phyloP scores from a whole-genome alignment of 805 yeast genomes.

The Kodamaea nitidulidarum region DNA sequence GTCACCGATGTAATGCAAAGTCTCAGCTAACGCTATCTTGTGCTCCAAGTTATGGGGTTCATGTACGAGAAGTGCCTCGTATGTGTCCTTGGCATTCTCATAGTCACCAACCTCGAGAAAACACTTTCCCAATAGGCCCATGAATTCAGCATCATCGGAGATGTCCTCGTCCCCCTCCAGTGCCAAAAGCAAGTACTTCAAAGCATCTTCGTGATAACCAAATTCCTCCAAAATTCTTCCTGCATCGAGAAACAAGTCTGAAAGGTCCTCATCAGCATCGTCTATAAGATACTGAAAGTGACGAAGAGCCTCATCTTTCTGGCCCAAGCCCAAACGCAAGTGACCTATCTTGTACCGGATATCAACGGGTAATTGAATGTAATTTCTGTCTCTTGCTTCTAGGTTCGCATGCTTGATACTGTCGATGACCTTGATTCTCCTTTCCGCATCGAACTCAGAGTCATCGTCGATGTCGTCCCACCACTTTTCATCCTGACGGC shows the following conservation, averaged over 20 bases:
- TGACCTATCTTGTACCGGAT: constrained; percentile 78
- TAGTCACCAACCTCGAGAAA: constrained; percentile 68
- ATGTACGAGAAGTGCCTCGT: constrained; percentile 46
- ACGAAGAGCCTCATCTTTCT: constrained; percentile 62
- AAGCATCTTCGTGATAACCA: constrained; percentile 72
- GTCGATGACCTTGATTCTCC: constrained; percentile 43
- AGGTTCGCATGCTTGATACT: constrained; percentile 20
- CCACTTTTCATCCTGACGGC: constrained; percentile 57
- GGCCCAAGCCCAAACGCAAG: constrained; percentile 61
- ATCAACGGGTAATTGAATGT: constrained; percentile 70
- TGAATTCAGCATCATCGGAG: constrained; percentile 45
- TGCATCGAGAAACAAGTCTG: constrained; percentile 73
- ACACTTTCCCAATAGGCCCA: constrained; percentile 69
- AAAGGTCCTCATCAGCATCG: constrained; percentile 55
- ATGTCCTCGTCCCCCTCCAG: constrained; percentile 48
- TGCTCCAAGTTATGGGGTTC: constrained; percentile 68
- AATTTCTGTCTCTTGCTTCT: constrained; percentile 13
- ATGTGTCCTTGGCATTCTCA: constrained; percentile 58
- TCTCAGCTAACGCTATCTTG: constrained; percentile 76
- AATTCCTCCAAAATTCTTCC: constrained; percentile 69
- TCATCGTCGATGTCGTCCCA: constrained; percentile 70
- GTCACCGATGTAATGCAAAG: constrained; percentile 63
- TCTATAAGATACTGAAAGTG: constrained; percentile 63
- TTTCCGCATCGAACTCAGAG: constrained; percentile 76
- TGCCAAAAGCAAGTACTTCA: constrained; percentile 58